Evolutionary conservation across 108 stramenopile species (phyloP), one percentile per base, ranked within the genome.

Genomic region (Nitzschia sp.): DNA sequence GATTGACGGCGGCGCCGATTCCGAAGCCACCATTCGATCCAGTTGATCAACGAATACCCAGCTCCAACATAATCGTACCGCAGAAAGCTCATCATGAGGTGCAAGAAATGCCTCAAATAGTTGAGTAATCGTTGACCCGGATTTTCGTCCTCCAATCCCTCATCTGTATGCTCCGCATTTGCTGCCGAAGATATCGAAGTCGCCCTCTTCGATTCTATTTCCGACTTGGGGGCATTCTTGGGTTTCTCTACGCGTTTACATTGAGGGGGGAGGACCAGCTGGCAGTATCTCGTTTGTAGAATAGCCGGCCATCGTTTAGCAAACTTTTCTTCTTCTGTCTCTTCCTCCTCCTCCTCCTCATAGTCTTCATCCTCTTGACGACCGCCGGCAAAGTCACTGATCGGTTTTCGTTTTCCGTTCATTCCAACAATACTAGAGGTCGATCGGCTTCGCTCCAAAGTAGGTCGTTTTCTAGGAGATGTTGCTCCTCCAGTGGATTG

Each of bases 311-410:
- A 92, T 5, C 69, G 67, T 22, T 72, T 61, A 53, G 73, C 82
- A 84, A 92, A 92, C 41, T 78, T 78, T 66, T 89, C 85, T 35
- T 86, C 86, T 47, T 89, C 91, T 0, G 88, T 80, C 63, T 81
- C 80, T 32, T 66, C 65, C 26, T 73, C 71, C 4, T 72, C 74
- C 28, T 65, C 54, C 38, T 52, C 48, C 41, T 69, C 67, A 13
- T 67, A 66, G 19, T 76, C 60, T 16, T 68, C 59, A 31, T 55
- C 62, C 17, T 46, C 46, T 9, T 48, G 23, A 27, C 46, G 46
- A 3, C 31, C 46, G 27, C 11, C 5, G 3, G 33, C 33, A 27
- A 35, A 60, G n/a, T n/a, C n/a, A 17, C 27, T 30, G 6, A 41
- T 6, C 38, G 13, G 13, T 21, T 47, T 15, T 2, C 11, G 22